Conservation (phyloP, 371 early-diverging fungal genomes). For the Circinella minor region DNA sequence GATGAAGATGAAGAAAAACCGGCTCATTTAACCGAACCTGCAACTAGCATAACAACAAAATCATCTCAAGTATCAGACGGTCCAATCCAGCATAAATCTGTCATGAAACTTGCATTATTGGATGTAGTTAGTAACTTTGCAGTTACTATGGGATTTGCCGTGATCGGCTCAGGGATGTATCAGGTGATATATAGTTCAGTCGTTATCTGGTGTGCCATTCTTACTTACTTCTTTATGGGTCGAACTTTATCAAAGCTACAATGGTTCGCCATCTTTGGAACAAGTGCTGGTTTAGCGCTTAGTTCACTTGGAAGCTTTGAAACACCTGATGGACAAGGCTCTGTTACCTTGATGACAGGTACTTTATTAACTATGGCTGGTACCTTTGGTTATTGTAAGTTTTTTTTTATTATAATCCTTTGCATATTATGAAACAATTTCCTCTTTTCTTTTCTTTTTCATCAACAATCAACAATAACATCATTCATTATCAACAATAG, state of each 20-base stretch:
- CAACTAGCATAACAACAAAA: background rate
- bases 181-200: slow-evolving; percentile 79
- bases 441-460: too few relatives aligned
- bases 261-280: slow-evolving; percentile 71
- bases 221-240: slow-evolving; percentile 64
- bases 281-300: slow-evolving; percentile 69
- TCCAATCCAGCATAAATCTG: slow-evolving; percentile 49
- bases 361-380: slow-evolving; percentile 60
- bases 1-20: slow-evolving; percentile 19
- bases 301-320: slow-evolving; percentile 38
- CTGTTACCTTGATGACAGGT: slow-evolving; percentile 44
- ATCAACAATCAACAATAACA: background rate
- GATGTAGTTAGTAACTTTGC: slow-evolving; percentile 75
- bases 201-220: slow-evolving; percentile 80
- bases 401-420: background rate
- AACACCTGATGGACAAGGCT: background rate
- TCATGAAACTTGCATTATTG: slow-evolving; percentile 58
- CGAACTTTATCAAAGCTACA: slow-evolving; percentile 59
- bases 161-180: slow-evolving; percentile 79
- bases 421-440: background rate
- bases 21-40: slow-evolving; percentile 4
- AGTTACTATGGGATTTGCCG: slow-evolving; percentile 74
- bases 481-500: slow-evolving; percentile 17
- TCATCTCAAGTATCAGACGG: slow-evolving; percentile 25
- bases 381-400: slow-evolving; percentile 61